phyloP scores from a whole-genome alignment of 2,329 filamentous ascomycete species.

The Aspergillus sclerotialis region DNA sequence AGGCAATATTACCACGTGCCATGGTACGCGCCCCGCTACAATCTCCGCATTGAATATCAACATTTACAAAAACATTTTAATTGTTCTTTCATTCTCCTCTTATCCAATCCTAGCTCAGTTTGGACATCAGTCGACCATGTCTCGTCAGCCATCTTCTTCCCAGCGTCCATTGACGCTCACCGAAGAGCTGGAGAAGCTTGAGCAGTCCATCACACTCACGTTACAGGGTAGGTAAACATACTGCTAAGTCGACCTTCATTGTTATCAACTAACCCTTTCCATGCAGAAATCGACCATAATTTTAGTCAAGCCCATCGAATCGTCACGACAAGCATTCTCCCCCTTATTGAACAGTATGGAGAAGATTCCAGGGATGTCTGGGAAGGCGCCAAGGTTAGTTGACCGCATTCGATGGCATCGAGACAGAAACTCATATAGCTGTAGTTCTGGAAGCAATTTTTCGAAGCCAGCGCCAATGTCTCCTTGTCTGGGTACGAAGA shows the following conservation, averaged over 20 bases:
- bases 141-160: constrained; percentile 40
- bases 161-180: constrained; percentile 67
- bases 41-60: no score
- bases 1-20: no score
- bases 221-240: constrained; percentile 61
- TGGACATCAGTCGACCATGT: constrained; percentile 42
- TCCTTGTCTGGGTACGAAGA: constrained; percentile 94
- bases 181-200: constrained; percentile 90
- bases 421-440: constrained; percentile 3
- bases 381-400: constrained; percentile 81
- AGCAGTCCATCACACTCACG: constrained; percentile 94
- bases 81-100: no score
- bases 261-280: constrained; percentile 8
- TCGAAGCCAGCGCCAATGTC: constrained; percentile 95
- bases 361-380: constrained; percentile 90
- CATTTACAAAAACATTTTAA: no score
- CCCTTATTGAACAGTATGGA: constrained; percentile 89
- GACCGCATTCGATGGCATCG: not conserved
- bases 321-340: constrained; percentile 86
- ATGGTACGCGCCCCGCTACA: no score
- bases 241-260: constrained; percentile 11
- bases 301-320: constrained; percentile 96
- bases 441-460: constrained; percentile 99
- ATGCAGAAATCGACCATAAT: constrained; percentile 93
- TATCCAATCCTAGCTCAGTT: no score